Evolutionary conservation across 352 stramenopile genomes (phyloP).

Genomic region (Globisporangium iwayamae): DNA sequence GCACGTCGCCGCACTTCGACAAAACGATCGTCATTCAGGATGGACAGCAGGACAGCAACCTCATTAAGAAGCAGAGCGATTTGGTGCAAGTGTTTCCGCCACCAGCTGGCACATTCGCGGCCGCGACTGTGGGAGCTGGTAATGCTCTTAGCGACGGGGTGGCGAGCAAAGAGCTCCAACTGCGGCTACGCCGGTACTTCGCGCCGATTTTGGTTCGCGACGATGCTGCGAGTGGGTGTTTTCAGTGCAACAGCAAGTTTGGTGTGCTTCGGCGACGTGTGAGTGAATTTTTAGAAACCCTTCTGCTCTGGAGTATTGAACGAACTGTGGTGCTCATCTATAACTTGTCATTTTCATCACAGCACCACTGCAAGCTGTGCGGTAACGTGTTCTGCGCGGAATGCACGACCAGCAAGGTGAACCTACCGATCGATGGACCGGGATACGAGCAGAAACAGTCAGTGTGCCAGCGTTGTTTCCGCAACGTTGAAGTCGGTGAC

Average conservation of each 20-base stretch:
- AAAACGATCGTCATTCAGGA: conserved; percentile 1
- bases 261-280: conserved; percentile 67
- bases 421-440: conserved; percentile 50
- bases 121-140: conserved; percentile 21
- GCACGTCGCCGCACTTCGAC: conserved; percentile 9
- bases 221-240: conserved; percentile 43
- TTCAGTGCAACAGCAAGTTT: conserved; percentile 71
- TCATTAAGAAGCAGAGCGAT: conserved; percentile 22
- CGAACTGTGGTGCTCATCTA: background rate
- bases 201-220: conserved; percentile 48
- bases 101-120: conserved; percentile 8
- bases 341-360: background rate
- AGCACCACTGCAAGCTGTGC: conserved; percentile 79
- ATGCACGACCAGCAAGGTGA: conserved; percentile 69
- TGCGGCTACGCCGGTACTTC: conserved; percentile 55
- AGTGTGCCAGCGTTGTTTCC: conserved; percentile 70
- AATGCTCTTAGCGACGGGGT: conserved; percentile 12
- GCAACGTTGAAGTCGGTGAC: conserved; percentile 64
- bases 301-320: too few relatives aligned
- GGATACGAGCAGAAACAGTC: conserved; percentile 70
- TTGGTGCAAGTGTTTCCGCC: conserved; percentile 18
- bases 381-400: conserved; percentile 72
- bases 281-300: background rate
- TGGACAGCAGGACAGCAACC: background rate
- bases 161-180: conserved; percentile 24